Conservation (phyloP, 768 basidiomycete genomes). For the Tricholoma matsutake region DNA sequence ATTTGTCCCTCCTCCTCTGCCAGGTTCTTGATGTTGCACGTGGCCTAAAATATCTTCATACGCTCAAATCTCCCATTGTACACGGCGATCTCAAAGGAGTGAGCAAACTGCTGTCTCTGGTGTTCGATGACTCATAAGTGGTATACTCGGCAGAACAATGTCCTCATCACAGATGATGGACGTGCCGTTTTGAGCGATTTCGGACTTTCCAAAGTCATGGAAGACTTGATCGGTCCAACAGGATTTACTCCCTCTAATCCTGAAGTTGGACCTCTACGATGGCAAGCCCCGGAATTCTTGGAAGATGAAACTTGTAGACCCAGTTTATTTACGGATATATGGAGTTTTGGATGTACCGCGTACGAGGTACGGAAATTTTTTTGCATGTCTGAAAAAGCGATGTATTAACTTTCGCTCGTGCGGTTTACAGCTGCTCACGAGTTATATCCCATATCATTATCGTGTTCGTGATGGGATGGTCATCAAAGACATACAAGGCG, state of each 20-base stretch:
- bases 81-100: constrained; percentile 31
- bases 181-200: constrained; percentile 44
- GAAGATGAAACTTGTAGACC: constrained; percentile 26
- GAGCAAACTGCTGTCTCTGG: background rate
- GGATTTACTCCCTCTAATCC: constrained; percentile 29
- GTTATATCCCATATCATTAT: constrained; percentile 13
- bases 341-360: constrained; percentile 35
- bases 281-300: constrained; percentile 34
- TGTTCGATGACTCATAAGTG: too few relatives aligned
- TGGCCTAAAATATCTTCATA: constrained; percentile 44
- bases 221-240: constrained; percentile 25
- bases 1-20: background rate
- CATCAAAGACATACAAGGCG: constrained; percentile 8
- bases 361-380: constrained; percentile 25
- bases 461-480: constrained; percentile 11
- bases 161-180: constrained; percentile 40
- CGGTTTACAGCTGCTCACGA: constrained; percentile 6
- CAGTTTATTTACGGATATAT: constrained; percentile 27
- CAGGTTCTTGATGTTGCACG: constrained; percentile 42
- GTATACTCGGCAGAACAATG: constrained; percentile 33
- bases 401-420: background rate
- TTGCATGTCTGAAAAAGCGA: background rate
- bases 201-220: constrained; percentile 37
- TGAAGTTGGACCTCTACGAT: constrained; percentile 29
- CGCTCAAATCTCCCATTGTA: constrained; percentile 32